Conservation (phyloP, 352 stramenopile genomes). For the Lagenidium giganteum region DNA sequence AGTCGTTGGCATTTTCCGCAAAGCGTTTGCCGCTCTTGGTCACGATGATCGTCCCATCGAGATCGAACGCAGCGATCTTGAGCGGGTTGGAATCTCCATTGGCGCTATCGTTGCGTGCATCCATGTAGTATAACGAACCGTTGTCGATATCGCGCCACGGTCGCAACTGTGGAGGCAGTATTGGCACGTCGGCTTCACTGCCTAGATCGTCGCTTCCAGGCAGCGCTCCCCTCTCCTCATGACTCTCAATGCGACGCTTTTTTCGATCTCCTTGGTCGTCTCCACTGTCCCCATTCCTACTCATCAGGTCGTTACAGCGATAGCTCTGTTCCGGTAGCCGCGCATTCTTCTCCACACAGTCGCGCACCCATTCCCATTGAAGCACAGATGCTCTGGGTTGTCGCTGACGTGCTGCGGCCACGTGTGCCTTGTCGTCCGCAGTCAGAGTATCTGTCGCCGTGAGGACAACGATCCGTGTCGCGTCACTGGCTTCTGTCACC, state of each 20-base stretch:
- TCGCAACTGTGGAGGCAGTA: slow-evolving; percentile 8
- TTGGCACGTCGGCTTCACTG: neutral
- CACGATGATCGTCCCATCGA: slow-evolving; percentile 78
- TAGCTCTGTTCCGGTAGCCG: slow-evolving; percentile 18
- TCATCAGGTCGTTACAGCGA: neutral
- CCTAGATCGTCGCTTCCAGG: neutral
- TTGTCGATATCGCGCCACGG: slow-evolving; percentile 35
- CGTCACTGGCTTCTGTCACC: neutral
- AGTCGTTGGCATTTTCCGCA: slow-evolving; percentile 57
- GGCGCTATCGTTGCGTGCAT: slow-evolving; percentile 21
- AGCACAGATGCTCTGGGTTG: slow-evolving; percentile 8
- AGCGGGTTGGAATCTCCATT: neutral
- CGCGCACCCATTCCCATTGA: slow-evolving; percentile 25
- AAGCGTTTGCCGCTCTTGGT: slow-evolving; percentile 86
- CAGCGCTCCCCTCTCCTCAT: too few species aligned
- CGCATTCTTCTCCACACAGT: slow-evolving; percentile 29
- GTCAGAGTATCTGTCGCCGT: neutral
- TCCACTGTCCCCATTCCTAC: neutral
- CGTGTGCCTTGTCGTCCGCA: too few species aligned
- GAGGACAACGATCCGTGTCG: slow-evolving; percentile 7
- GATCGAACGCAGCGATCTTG: slow-evolving; percentile 78
- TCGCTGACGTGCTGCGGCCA: neutral
- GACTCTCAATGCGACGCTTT: slow-evolving; percentile 1
- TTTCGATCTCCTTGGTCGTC: slow-evolving; percentile 7
- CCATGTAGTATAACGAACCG: slow-evolving; percentile 42